Evolutionary conservation across 2,329 filamentous ascomycete genomes (phyloP).

Genomic region (Didymella lethalis): DNA sequence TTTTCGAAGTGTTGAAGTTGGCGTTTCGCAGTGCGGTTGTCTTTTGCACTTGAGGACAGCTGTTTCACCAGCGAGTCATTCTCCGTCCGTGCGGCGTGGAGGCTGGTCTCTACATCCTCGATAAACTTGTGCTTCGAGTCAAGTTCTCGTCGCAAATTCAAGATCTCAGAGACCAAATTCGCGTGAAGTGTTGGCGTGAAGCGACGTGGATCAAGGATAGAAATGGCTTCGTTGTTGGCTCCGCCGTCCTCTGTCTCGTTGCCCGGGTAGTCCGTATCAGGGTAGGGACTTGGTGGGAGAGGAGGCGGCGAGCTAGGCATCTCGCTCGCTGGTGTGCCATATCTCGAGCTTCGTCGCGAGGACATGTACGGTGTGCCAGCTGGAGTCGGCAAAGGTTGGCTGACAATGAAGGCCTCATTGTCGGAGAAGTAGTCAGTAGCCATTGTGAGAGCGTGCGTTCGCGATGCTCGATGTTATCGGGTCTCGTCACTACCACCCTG

Average conservation of each 20-base stretch:
- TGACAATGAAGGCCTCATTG: conserved; percentile 50
- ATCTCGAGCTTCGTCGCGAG: conserved; percentile 71
- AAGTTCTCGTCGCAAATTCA: conserved; percentile 84
- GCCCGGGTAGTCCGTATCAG: conserved; percentile 7
- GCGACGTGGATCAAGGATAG: conserved; percentile 83
- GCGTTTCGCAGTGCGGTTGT: conserved; percentile 80
- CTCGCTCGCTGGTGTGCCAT: conserved; percentile 66
- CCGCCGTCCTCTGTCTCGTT: conserved; percentile 55
- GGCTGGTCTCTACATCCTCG: conserved; percentile 77
- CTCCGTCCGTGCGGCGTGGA: conserved; percentile 76
- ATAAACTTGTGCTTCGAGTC: conserved; percentile 90
- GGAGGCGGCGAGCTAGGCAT: conserved; percentile 69
- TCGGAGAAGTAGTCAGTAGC: conserved; percentile 58
- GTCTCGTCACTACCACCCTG: conserved; percentile 37
- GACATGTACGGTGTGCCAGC: conserved; percentile 73
- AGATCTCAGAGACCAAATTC: conserved; percentile 91
- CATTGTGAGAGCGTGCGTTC: conserved; percentile 34
- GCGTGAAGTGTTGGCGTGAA: conserved; percentile 97
- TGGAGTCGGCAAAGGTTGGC: conserved; percentile 71
- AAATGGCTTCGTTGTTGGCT: conserved; percentile 70
- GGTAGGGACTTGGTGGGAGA: conserved; percentile 60
- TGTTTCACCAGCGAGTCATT: conserved; percentile 73
- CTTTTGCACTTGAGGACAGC: conserved; percentile 71
- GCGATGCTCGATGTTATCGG: background rate
- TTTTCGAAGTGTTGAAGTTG: conserved; percentile 88